Conservation (phyloP, 805 yeast species). For the Myxozyma melibiosi region DNA sequence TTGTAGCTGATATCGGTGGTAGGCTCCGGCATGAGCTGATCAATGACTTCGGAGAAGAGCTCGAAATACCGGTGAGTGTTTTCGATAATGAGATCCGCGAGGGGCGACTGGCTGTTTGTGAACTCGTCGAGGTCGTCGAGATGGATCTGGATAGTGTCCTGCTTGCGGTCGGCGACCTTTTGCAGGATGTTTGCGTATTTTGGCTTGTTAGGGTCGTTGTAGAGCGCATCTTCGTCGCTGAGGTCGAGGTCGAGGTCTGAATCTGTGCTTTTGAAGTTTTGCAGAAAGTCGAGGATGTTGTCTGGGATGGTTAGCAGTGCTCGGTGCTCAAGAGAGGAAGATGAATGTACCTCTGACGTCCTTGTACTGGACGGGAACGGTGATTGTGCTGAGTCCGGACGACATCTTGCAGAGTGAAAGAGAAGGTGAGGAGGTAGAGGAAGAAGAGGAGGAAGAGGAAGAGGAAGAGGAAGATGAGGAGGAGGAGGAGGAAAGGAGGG, state of each 20-base stretch:
- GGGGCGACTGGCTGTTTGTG: conserved; percentile 50
- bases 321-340: not conserved
- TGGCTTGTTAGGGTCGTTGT: conserved; percentile 49
- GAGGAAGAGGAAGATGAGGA: not conserved
- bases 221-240: conserved; percentile 37
- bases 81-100: conserved; percentile 62
- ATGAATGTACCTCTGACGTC: conserved; percentile 49
- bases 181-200: conserved; percentile 79
- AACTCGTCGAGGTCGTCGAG: conserved; percentile 79
- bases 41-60: conserved; percentile 72
- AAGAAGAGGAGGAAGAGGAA: not conserved
- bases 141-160: conserved; percentile 67
- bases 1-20: conserved; percentile 73
- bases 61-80: conserved; percentile 83
- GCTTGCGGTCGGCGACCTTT: conserved; percentile 80
- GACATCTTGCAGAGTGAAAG: conserved; percentile 47
- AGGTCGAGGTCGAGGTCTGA: conserved; percentile 18
- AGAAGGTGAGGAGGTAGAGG: not conserved
- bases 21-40: conserved; percentile 84
- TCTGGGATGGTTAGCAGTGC: conserved; percentile 10
- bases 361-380: conserved; percentile 67
- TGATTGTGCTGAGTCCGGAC: conserved; percentile 49
- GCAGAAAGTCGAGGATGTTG: conserved; percentile 28
- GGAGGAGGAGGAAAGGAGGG: not conserved
- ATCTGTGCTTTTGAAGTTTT: conserved; percentile 25